These are phyloP conservation scores for Lactifluus echinatus DNA, from an alignment of 768 basidiomycete species.

Conservation along the genomic window DNA sequence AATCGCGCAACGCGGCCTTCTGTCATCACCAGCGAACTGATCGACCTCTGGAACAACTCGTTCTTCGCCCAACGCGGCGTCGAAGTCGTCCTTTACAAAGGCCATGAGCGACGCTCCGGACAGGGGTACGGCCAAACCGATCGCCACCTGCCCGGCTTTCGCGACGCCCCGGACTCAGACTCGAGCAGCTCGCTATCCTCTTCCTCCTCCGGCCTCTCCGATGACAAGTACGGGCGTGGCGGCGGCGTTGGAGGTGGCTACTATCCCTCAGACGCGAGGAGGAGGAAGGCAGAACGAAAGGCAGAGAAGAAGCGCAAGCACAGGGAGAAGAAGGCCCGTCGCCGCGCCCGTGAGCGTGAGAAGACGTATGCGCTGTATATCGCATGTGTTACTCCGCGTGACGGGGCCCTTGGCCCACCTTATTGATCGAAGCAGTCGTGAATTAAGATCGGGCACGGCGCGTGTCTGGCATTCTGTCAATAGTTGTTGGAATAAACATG, in stretches of 20 bases:
- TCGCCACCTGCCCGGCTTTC: constrained; percentile 42
- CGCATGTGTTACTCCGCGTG: constrained; percentile 35
- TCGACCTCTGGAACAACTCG: constrained; percentile 71
- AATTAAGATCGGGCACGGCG: neutral
- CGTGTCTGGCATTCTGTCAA: neutral
- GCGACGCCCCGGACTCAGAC: constrained; percentile 31
- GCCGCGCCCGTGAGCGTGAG: constrained; percentile 49
- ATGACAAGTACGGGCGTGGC: constrained; percentile 34
- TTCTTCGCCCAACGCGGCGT: constrained; percentile 70
- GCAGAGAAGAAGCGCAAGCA: constrained; percentile 53
- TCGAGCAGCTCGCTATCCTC: constrained; percentile 33
- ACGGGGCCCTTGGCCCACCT: constrained; percentile 18
- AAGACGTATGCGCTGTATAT: constrained; percentile 59
- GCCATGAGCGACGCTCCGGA: constrained; percentile 70
- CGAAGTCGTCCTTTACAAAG: constrained; percentile 77
- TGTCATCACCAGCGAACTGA: constrained; percentile 54
- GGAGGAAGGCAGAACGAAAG: constrained; percentile 42
- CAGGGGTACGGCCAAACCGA: constrained; percentile 46
- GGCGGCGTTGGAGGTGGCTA: constrained; percentile 22
- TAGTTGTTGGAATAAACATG: neutral
- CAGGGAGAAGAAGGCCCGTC: constrained; percentile 56
- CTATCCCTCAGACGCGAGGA: constrained; percentile 39
- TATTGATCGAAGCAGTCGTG: constrained; percentile 1
- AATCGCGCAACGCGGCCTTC: constrained; percentile 50
- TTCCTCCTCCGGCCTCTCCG: constrained; percentile 29